Percentiles rank a stretch among this genome's conserved stretches.
phyloP scores from a whole-genome alignment of 2,329 filamentous ascomycete genomes.

The Tolypocladium endophyticum region DNA sequence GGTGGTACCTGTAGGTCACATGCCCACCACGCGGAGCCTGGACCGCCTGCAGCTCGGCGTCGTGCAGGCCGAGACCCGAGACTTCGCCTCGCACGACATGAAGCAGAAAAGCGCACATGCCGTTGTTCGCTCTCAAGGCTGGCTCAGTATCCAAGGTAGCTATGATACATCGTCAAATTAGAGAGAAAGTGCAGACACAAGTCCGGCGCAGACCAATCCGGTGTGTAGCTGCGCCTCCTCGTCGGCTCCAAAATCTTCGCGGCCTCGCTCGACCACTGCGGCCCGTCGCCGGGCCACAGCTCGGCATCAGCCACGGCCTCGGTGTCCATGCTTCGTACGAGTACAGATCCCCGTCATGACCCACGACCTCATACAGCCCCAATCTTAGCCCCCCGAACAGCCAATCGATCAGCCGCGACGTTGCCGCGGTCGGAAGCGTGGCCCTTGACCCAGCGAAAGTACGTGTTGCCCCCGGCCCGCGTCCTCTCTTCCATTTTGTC shows the following conservation, averaged over 20 bases:
- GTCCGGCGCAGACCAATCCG: background rate
- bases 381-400: constrained; percentile 39
- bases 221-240: background rate
- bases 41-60: background rate
- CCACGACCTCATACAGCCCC: background rate
- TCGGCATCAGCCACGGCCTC: background rate
- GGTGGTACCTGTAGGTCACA: too few relatives aligned
- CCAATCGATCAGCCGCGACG: constrained; percentile 66
- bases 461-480: constrained; percentile 47
- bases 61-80: too few relatives aligned
- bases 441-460: constrained; percentile 85
- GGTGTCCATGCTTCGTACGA: background rate
- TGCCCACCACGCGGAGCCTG: background rate
- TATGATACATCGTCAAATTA: background rate
- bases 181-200: background rate
- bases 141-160: background rate
- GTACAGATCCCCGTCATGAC: background rate
- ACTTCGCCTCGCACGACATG: background rate
- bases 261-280: background rate
- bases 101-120: background rate
- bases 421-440: constrained; percentile 68
- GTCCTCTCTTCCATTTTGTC: constrained; percentile 60
- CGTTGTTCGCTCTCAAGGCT: background rate
- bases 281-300: background rate
- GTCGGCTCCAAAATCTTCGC: background rate